Evolutionary conservation across 169 alveolate species (phyloP), one percentile per base, ranked within the genome.

Genomic region (Theileria equi): DNA sequence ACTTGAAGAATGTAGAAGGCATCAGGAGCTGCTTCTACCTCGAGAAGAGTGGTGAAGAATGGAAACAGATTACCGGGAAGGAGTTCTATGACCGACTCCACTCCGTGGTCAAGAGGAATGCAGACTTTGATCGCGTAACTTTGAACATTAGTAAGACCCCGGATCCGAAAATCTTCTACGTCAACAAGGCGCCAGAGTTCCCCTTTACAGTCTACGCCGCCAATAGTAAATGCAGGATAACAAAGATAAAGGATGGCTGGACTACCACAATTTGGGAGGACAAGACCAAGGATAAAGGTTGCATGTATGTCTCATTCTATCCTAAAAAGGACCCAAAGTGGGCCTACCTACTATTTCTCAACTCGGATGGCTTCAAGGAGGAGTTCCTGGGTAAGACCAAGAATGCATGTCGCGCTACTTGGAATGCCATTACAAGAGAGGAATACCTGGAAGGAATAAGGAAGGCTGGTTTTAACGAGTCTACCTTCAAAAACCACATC

Each of bases 371-470:
- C 2, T 54, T 54, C 1, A 54, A 29, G 48, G 38, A 54, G 65
- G 65, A 54, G 23, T 34, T 34, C 16, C 1, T 54, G 17, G 34
- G 34, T 0, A 54, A 29, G 48, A 54, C n/a, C n/a, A 54, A 49
- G 65, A 54, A n/a, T n/a, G n/a, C n/a, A n/a, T n/a, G 17, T 19
- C 65, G 21, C n/a, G n/a, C n/a, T n/a, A 31, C 65, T 13, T 54
- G 65, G 65, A 23, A 23, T 6, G 38, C 52, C 34, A 31, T 54
- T 11, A 54, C 65, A 31, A 34, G 31, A 23, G n/a, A 13, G 23
- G 65, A 54, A 31, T 54, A 19, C 48, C 5, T 38, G 16, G 49
- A 54, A 2, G 21, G 38, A 19, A 17, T 19, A 16, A 34, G 31
- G 23, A 31, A 1, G 29, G 17, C 19, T 16, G 65, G 65, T 2